Conservation (phyloP, 1,139 yeast species). For the Fermentozyma sake region DNA sequence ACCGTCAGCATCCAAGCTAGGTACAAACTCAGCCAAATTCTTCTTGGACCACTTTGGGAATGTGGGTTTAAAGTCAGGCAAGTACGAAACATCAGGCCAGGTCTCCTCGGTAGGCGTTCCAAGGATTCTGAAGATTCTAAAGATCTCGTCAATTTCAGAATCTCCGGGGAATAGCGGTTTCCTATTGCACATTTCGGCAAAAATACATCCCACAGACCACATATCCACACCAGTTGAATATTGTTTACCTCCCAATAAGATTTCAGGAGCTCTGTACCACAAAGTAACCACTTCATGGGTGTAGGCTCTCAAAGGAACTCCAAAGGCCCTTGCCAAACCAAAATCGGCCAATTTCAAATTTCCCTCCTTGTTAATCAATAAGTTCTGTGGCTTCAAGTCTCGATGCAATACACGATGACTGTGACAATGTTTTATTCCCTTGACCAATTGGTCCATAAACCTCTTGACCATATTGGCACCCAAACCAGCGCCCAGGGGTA, state of each 20-base stretch:
- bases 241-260: slow-evolving; percentile 91
- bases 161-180: slow-evolving; percentile 97
- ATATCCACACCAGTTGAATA: slow-evolving; percentile 97
- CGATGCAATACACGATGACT: slow-evolving; percentile 93
- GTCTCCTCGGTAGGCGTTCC: slow-evolving; percentile 93
- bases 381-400: slow-evolving; percentile 93
- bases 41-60: slow-evolving; percentile 93
- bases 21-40: slow-evolving; percentile 67
- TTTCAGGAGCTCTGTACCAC: slow-evolving; percentile 98
- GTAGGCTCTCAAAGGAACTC: slow-evolving; percentile 93
- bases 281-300: slow-evolving; percentile 97
- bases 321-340: slow-evolving; percentile 95
- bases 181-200: slow-evolving; percentile 97
- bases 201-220: slow-evolving; percentile 98
- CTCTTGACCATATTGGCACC: slow-evolving; percentile 89
- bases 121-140: slow-evolving; percentile 84
- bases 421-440: slow-evolving; percentile 94
- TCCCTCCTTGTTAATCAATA: slow-evolving; percentile 92
- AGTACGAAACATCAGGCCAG: slow-evolving; percentile 94
- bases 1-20: slow-evolving; percentile 77
- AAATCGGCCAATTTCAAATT: slow-evolving; percentile 94
- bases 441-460: slow-evolving; percentile 87
- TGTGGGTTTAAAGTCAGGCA: slow-evolving; percentile 93
- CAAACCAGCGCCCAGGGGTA: slow-evolving; percentile 87
- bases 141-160: slow-evolving; percentile 95